Evolutionary conservation across 2,329 filamentous ascomycete genomes (phyloP).

Genomic region (Emericellopsis cladophorae): DNA sequence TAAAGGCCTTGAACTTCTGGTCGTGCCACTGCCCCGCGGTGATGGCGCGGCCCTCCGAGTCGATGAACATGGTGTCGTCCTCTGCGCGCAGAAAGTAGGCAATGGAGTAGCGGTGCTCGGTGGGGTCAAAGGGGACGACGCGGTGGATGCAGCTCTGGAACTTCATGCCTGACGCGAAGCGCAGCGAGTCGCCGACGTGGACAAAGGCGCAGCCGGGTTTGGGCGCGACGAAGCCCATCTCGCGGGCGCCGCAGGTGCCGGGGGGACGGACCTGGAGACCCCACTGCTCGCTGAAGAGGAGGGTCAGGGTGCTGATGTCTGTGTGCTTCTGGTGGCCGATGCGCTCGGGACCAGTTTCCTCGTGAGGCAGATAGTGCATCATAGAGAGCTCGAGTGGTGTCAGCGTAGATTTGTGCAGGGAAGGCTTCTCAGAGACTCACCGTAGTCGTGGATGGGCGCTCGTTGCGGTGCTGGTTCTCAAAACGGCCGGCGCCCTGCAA

Average conservation of each 20-base stretch:
- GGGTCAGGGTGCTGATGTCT: conserved; percentile 40
- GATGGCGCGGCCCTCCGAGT: conserved; percentile 38
- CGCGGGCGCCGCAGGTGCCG: conserved; percentile 20
- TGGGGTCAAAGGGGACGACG: conserved; percentile 37
- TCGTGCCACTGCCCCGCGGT: conserved; percentile 42
- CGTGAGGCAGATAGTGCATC: conserved; percentile 36
- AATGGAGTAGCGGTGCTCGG: conserved; percentile 44
- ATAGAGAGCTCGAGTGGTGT: conserved; percentile 25
- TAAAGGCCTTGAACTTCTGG: conserved; percentile 40
- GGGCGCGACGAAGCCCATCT: conserved; percentile 41
- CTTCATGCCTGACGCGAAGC: conserved; percentile 38
- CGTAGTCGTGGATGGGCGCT: conserved; percentile 32
- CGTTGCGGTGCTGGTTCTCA: conserved; percentile 38
- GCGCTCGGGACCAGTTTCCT: conserved; percentile 8
- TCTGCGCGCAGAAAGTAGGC: conserved; percentile 46
- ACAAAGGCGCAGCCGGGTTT: conserved; percentile 37
- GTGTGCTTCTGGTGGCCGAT: conserved; percentile 42
- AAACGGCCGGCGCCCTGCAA: conserved; percentile 31
- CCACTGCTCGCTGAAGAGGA: conserved; percentile 43
- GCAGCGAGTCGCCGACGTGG: conserved; percentile 46
- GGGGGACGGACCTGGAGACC: conserved; percentile 43
- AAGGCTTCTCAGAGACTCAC: conserved; percentile 3
- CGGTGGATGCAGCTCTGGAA: conserved; percentile 46
- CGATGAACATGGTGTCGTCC: conserved; percentile 41
- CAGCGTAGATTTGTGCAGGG: not conserved